Evolutionary conservation across 1,284 basidiomycete species (phyloP).

Genomic region (Ganoderma sp.): DNA sequence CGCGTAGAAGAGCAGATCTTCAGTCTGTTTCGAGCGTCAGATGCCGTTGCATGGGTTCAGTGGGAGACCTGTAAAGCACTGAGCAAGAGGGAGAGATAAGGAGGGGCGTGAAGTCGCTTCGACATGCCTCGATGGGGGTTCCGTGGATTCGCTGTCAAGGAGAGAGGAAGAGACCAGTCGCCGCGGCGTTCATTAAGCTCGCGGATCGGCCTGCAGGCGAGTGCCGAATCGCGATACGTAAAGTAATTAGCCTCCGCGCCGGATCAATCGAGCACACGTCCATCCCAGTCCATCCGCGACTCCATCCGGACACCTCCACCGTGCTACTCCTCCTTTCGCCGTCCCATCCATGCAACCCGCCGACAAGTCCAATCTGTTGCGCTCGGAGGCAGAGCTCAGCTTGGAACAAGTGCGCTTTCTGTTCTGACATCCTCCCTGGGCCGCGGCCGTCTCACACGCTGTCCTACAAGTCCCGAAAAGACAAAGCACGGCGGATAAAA

Average conservation of each 20-base stretch:
- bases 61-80: not conserved
- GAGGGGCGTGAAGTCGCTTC: not conserved
- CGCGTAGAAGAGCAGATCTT: constrained; percentile 23
- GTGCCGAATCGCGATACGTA: constrained; percentile 16
- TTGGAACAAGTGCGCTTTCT: constrained; percentile 62
- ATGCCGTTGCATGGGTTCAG: not conserved
- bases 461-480: constrained; percentile 60
- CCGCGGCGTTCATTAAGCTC: not conserved
- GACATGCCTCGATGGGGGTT: not conserved
- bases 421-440: not conserved
- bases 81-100: not conserved
- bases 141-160: not conserved
- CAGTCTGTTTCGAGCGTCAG: constrained; percentile 18
- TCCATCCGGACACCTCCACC: too few species aligned
- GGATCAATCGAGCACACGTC: constrained; percentile 14
- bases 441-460: constrained; percentile 11
- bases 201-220: not conserved
- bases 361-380: constrained; percentile 55
- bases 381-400: constrained; percentile 77
- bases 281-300: not conserved
- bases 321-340: not conserved
- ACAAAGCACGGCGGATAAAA: constrained; percentile 76
- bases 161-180: not conserved
- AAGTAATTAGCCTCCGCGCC: not conserved
- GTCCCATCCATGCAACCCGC: constrained; percentile 32